phyloP scores from a whole-genome alignment of 2,329 filamentous ascomycete genomes.

The Fusarium sacchari region DNA sequence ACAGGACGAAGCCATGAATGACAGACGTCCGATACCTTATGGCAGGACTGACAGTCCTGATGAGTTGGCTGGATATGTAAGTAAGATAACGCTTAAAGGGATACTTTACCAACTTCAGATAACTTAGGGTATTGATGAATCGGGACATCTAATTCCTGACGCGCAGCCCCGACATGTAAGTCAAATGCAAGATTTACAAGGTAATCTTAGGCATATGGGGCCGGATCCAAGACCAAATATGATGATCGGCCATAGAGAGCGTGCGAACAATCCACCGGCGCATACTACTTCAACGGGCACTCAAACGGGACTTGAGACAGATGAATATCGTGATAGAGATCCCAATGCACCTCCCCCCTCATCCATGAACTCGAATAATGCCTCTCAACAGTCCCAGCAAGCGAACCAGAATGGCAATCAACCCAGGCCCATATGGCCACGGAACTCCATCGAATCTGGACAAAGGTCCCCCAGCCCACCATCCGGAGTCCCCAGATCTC shows the following conservation, averaged over 20 bases:
- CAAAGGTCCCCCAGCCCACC: not conserved
- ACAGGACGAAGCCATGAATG: not conserved
- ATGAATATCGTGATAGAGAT: not conserved
- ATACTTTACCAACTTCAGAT: not conserved
- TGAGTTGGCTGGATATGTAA: constrained; percentile 1
- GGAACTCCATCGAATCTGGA: not conserved
- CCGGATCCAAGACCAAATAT: not conserved
- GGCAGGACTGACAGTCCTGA: not conserved
- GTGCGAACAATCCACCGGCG: accelerated
- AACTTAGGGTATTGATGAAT: not conserved
- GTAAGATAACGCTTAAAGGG: not conserved
- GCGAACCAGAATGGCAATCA: not conserved
- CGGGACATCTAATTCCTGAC: not conserved
- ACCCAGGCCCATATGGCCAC: not conserved
- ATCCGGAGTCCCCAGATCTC: too few species aligned
- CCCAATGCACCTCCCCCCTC: not conserved
- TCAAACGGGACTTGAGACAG: not conserved
- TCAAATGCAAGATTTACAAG: not conserved
- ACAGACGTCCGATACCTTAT: accelerated
- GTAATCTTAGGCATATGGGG: not conserved
- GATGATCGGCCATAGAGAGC: too few species aligned
- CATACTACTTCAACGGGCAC: not conserved
- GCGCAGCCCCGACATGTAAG: not conserved
- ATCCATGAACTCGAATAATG: not conserved
- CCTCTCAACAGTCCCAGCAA: not conserved